Percentiles rank a stretch among this genome's conserved stretches.
Conservation (phyloP, 75 land plant species). For the Adiantum capillusveneris region DNA sequence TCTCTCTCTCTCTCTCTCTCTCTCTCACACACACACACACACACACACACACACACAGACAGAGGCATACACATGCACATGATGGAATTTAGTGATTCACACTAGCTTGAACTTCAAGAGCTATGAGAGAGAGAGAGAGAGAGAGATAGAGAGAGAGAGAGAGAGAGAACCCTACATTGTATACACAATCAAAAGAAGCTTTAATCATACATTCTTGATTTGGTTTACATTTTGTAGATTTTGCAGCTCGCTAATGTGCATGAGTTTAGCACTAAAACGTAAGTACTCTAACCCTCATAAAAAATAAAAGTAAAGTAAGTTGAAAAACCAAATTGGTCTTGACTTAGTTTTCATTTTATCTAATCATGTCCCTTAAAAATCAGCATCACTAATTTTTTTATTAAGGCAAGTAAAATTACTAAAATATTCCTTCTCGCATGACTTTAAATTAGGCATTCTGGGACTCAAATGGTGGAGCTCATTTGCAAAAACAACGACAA, state of each 20-base stretch:
- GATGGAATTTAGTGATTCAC: no score
- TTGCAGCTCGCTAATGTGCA: constrained; percentile 1
- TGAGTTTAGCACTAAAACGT: constrained; percentile 2
- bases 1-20: no score
- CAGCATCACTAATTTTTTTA: not conserved
- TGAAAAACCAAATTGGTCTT: not conserved
- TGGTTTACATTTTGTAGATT: no score
- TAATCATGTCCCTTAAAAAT: not conserved
- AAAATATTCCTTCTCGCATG: not conserved
- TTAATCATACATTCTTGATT: no score
- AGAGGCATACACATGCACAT: no score
- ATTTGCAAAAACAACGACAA: not conserved
- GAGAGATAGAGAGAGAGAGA: no score
- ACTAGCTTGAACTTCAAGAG: no score
- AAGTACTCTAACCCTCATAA: not conserved
- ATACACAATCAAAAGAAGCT: no score
- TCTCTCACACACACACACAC: no score
- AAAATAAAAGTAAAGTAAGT: not conserved
- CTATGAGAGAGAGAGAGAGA: no score
- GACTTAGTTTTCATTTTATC: not conserved
- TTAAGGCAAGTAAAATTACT: not conserved
- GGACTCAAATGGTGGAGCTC: constrained; percentile 2
- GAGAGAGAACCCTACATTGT: no score
- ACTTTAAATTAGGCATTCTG: not conserved
- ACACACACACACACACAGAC: no score